Conservation (phyloP, 805 yeast genomes). For the Starmerella khaoyaiensis region DNA sequence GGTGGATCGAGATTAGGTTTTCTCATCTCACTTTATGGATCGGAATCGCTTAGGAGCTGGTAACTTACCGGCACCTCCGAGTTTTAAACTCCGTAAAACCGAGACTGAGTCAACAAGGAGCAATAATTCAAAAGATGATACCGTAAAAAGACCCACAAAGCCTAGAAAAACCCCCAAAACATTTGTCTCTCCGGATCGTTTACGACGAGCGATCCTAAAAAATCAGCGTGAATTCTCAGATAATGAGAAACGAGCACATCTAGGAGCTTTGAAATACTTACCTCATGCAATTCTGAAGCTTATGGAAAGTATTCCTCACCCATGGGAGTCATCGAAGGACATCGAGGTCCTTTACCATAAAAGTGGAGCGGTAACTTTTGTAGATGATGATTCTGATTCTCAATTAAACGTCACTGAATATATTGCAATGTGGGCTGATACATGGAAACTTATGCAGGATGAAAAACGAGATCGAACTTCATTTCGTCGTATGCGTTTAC, state of each 20-base stretch:
- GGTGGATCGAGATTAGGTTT: background rate
- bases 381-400: constrained; percentile 82
- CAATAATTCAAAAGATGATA: background rate
- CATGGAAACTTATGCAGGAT: constrained; percentile 86
- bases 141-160: background rate
- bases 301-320: constrained; percentile 94
- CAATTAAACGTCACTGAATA: constrained; percentile 67
- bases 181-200: constrained; percentile 1
- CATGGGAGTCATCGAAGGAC: constrained; percentile 84
- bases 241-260: constrained; percentile 70
- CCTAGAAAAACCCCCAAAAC: background rate
- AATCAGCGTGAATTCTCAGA: constrained; percentile 1
- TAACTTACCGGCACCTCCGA: constrained; percentile 3
- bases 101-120: background rate
- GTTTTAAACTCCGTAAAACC: background rate
- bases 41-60: background rate
- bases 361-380: constrained; percentile 91
- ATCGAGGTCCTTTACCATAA: constrained; percentile 81
- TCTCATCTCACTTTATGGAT: background rate
- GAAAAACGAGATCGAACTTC: constrained; percentile 85
- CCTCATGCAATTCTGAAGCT: constrained; percentile 90
- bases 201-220: constrained; percentile 4
- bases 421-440: constrained; percentile 88
- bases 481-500: constrained; percentile 84
- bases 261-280: constrained; percentile 86